Evolutionary conservation across 257 asterid genomes (phyloP).

Genomic region (Solanum boliviense): DNA sequence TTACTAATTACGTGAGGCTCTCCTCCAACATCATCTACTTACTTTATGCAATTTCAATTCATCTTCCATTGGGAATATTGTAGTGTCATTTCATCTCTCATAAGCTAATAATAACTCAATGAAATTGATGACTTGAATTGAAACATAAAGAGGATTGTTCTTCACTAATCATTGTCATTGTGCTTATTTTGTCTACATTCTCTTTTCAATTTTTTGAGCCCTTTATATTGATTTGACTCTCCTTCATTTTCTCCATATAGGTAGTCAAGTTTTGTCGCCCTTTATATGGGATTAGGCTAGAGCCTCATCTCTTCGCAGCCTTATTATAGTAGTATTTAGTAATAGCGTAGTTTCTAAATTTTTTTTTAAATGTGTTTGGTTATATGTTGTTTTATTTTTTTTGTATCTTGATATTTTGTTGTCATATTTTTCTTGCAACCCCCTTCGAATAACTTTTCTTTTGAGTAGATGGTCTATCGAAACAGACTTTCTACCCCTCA

Average conservation of each 20-base stretch:
- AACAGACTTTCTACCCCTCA: neutral
- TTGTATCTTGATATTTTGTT: too few relatives aligned
- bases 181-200: too few relatives aligned
- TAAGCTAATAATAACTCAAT: neutral
- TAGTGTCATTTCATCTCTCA: neutral
- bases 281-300: too few relatives aligned
- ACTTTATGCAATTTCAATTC: neutral
- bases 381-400: neutral
- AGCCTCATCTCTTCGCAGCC: neutral
- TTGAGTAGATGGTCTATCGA: too few relatives aligned
- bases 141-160: neutral
- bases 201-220: too few relatives aligned
- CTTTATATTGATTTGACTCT: neutral
- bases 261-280: neutral
- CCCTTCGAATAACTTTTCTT: neutral
- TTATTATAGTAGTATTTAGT: neutral
- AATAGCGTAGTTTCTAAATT: too few relatives aligned
- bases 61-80: neutral
- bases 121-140: too few relatives aligned
- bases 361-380: neutral
- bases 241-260: neutral
- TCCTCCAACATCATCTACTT: neutral
- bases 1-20: neutral
- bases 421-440: neutral
- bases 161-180: too few relatives aligned